These are phyloP conservation scores for Copromyces sp. DNA, from an alignment of 495 filamentous ascomycete genomes.

Conservation along the genomic window DNA sequence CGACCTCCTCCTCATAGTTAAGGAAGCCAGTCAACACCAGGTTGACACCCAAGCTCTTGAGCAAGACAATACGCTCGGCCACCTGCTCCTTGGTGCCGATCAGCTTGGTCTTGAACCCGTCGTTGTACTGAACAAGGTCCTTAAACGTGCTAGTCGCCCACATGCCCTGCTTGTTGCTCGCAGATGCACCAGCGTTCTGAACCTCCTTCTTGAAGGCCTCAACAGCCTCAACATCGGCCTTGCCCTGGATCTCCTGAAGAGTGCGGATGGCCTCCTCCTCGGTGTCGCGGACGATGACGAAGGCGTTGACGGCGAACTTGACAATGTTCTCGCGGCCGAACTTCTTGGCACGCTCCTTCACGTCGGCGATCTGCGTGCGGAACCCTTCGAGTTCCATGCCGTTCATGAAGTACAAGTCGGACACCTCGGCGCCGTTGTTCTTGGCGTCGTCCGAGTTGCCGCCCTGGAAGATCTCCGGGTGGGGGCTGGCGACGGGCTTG, in stretches of 20 bases:
- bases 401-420: conserved; percentile 43
- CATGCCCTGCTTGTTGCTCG: conserved; percentile 35
- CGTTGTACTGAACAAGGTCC: conserved; percentile 41
- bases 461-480: conserved; percentile 40
- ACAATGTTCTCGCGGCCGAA: conserved; percentile 28
- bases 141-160: conserved; percentile 38
- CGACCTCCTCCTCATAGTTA: conserved; percentile 39
- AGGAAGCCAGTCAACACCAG: conserved; percentile 35
- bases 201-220: conserved; percentile 34
- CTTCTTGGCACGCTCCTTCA: conserved; percentile 28
- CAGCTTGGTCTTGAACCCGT: conserved; percentile 43
- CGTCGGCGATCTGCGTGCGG: conserved; percentile 35
- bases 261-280: conserved; percentile 36
- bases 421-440: conserved; percentile 32
- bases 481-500: conserved; percentile 33
- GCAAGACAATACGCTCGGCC: conserved; percentile 35
- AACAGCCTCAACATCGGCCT: conserved; percentile 37
- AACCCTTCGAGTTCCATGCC: conserved; percentile 41
- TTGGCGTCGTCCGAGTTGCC: conserved; percentile 38
- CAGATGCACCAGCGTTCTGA: conserved; percentile 34
- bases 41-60: conserved; percentile 37
- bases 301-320: conserved; percentile 38
- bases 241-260: conserved; percentile 39
- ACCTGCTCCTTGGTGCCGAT: conserved; percentile 40
- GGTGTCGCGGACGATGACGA: conserved; percentile 39